A percentile compares a stretch with the other conserved stretches of the same genome.
phyloP scores from a whole-genome alignment of 805 yeast genomes.

The Wickerhamomyces subpelliculosus region DNA sequence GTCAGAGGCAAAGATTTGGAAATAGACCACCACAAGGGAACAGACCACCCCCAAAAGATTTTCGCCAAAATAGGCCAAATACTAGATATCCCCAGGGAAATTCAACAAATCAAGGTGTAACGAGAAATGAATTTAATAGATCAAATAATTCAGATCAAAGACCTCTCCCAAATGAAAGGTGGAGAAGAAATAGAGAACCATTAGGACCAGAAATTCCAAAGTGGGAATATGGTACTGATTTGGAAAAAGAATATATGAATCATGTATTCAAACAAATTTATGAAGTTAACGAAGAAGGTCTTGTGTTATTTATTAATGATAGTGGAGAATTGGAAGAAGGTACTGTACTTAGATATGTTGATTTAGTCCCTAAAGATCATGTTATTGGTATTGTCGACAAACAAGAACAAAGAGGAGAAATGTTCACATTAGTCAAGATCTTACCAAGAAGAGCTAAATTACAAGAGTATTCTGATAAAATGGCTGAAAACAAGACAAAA shows the following conservation, averaged over 20 bases:
- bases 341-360: constrained; percentile 1
- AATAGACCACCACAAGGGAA: no score
- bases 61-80: no score
- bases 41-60: no score
- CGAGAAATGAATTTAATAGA: no score
- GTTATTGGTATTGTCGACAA: constrained; percentile 15
- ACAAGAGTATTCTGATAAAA: constrained; percentile 23
- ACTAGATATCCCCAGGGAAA: no score
- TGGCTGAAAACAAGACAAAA: constrained; percentile 13
- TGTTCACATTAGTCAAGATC: constrained; percentile 9
- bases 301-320: constrained; percentile 8
- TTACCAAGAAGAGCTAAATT: constrained; percentile 13
- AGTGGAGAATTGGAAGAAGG: constrained; percentile 3
- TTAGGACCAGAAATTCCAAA: constrained; percentile 7
- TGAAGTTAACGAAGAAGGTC: constrained; percentile 8
- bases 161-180: neutral
- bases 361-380: constrained; percentile 6
- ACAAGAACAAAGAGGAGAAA: constrained; percentile 4
- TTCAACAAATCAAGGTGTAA: no score
- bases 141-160: no score
- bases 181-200: neutral
- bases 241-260: constrained; percentile 18
- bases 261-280: constrained; percentile 11
- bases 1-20: no score
- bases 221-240: constrained; percentile 8